phyloP scores from a whole-genome alignment of 2,329 filamentous ascomycete genomes.

The Colletotrichum phormii region DNA sequence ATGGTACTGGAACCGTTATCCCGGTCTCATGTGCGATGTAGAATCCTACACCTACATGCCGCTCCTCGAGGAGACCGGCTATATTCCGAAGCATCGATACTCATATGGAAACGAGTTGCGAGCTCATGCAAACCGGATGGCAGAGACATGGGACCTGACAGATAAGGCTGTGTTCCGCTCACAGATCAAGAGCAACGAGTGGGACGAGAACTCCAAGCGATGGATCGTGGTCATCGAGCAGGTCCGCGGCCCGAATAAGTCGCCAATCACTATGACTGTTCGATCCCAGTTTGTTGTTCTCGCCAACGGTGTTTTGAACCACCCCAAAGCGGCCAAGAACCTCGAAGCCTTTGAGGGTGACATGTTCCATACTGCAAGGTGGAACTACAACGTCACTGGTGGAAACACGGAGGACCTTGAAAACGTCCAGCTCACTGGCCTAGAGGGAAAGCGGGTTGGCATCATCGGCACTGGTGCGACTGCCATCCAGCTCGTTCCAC shows the following conservation, averaged over 20 bases:
- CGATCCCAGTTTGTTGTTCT: conserved; percentile 53
- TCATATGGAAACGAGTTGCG: conserved; percentile 56
- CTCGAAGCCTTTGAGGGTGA: conserved; percentile 54
- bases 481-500: conserved; percentile 57
- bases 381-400: conserved; percentile 57
- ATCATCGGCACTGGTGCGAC: conserved; percentile 64
- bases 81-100: conserved; percentile 65
- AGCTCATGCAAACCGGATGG: conserved; percentile 55
- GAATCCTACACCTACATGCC: conserved; percentile 72
- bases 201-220: conserved; percentile 53
- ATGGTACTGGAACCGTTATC: conserved; percentile 65
- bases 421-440: conserved; percentile 53
- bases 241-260: conserved; percentile 42
- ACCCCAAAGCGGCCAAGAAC: conserved; percentile 56
- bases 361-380: conserved; percentile 59
- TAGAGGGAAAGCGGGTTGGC: conserved; percentile 59
- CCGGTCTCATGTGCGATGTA: conserved; percentile 66
- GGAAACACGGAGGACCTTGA: conserved; percentile 52
- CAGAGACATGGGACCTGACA: conserved; percentile 53
- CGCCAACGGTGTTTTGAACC: conserved; percentile 52
- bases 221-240: conserved; percentile 41
- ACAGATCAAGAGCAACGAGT: conserved; percentile 52
- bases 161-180: conserved; percentile 55
- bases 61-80: conserved; percentile 69
- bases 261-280: conserved; percentile 45